These are phyloP conservation scores for Penicillium parvum DNA, from an alignment of 495 filamentous ascomycete species.

Conservation along the genomic window DNA sequence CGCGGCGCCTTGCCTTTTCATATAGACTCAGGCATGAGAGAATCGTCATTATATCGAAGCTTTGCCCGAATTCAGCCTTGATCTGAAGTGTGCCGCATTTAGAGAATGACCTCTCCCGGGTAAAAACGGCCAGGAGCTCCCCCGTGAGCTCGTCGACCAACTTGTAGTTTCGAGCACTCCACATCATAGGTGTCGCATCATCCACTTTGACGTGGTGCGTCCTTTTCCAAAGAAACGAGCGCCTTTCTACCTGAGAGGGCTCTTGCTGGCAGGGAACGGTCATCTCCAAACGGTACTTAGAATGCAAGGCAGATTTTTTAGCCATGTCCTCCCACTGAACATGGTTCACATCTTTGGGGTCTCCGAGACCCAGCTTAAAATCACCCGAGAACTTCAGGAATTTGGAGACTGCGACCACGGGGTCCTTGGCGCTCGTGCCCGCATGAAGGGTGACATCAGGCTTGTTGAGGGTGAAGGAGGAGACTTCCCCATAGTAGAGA, in stretches of 20 bases:
- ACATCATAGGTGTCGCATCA: constrained; percentile 1
- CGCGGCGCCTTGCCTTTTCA: constrained; percentile 17
- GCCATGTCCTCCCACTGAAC: constrained; percentile 25
- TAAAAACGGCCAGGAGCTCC: constrained; percentile 20
- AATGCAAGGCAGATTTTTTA: constrained; percentile 3
- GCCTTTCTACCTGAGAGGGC: constrained; percentile 1
- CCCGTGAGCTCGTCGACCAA: constrained; percentile 15
- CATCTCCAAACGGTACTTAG: constrained; percentile 20
- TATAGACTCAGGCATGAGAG: constrained; percentile 19
- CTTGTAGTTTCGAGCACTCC: constrained; percentile 19
- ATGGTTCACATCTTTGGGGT: constrained; percentile 11
- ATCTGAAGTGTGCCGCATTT: constrained; percentile 23
- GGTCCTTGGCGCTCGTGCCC: constrained; percentile 9
- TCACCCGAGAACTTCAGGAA: constrained; percentile 15
- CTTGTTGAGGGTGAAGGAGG: constrained; percentile 14
- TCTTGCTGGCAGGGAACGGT: background rate
- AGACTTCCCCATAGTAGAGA: constrained; percentile 13
- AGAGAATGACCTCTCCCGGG: constrained; percentile 2
- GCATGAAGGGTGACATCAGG: constrained; percentile 19
- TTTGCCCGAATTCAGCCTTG: constrained; percentile 18
- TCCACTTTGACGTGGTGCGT: constrained; percentile 18
- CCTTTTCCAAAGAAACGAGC: constrained; percentile 22
- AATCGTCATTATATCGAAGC: constrained; percentile 24
- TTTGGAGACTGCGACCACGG: constrained; percentile 21
- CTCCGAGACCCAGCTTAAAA: constrained; percentile 19